A percentile compares a stretch with the other conserved stretches of the same genome.
Conservation (phyloP, 1,284 basidiomycete genomes). For the Leccinum angustisporum region DNA sequence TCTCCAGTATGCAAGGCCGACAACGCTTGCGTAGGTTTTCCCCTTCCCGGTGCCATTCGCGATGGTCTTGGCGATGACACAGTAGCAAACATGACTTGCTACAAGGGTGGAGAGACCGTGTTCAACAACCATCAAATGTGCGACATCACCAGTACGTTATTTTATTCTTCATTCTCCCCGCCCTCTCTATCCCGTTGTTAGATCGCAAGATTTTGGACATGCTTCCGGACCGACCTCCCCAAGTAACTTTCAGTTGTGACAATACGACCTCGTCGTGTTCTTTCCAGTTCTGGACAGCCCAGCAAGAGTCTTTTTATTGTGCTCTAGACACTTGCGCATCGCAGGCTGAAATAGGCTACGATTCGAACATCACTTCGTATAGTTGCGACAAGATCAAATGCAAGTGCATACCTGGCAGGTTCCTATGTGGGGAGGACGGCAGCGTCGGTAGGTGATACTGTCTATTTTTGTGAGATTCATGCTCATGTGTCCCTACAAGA, state of each 20-base stretch:
- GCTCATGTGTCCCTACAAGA: constrained; percentile 47
- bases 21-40: constrained; percentile 75
- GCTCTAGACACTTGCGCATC: constrained; percentile 70
- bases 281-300: constrained; percentile 97
- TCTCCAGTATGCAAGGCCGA: constrained; percentile 82
- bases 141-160: constrained; percentile 86
- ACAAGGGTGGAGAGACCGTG: constrained; percentile 88
- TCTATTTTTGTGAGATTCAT: background rate
- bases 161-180: background rate
- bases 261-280: constrained; percentile 62
- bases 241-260: constrained; percentile 93
- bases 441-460: constrained; percentile 73
- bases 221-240: constrained; percentile 84
- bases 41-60: constrained; percentile 53
- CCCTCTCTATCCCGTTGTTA: constrained; percentile 32
- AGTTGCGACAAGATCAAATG: constrained; percentile 84
- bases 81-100: constrained; percentile 84
- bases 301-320: constrained; percentile 96
- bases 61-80: constrained; percentile 45
- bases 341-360: constrained; percentile 51
- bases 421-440: constrained; percentile 95
- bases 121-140: constrained; percentile 96
- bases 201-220: constrained; percentile 89
- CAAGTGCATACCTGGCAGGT: constrained; percentile 87
- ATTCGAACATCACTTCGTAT: constrained; percentile 75